Percentiles rank a stretch among this genome's conserved stretches.
Evolutionary conservation across 495 filamentous ascomycete genomes (phyloP).

Genomic region (Astrothelium macrocarpum): DNA sequence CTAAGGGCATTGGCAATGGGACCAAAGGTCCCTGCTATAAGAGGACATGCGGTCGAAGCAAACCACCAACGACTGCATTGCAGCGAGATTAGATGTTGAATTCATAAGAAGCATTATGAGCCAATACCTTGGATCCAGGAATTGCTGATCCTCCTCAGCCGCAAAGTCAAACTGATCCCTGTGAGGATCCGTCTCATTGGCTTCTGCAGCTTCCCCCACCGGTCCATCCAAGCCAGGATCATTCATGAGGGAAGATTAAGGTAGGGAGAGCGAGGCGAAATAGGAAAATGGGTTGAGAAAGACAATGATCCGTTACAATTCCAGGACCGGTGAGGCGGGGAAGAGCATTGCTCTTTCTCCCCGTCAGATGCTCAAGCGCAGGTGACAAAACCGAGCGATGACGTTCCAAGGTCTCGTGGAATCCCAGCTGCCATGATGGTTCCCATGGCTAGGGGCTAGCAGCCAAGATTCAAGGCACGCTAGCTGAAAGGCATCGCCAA

Average conservation of each 20-base stretch:
- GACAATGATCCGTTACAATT: not conserved
- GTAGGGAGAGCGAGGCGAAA: not conserved
- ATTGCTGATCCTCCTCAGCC: slow-evolving; percentile 35
- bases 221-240: slow-evolving; percentile 48
- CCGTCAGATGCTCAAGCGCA: not conserved
- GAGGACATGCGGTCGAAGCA: slow-evolving; percentile 68
- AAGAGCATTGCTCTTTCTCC: slow-evolving; percentile 8
- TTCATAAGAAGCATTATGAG: not conserved
- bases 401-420: not conserved
- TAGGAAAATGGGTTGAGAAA: not conserved
- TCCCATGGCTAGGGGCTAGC: not conserved
- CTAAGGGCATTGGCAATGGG: slow-evolving; percentile 77
- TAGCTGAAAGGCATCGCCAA: not conserved
- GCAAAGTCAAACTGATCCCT: slow-evolving; percentile 22
- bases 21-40: slow-evolving; percentile 74
- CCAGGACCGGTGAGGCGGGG: not conserved
- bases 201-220: slow-evolving; percentile 40
- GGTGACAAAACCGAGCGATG: not conserved
- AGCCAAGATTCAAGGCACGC: not conserved
- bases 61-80: slow-evolving; percentile 69
- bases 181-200: slow-evolving; percentile 32
- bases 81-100: not conserved
- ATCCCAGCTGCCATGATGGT: not conserved
- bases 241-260: slow-evolving; percentile 41
- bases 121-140: slow-evolving; percentile 46